Conservation (phyloP, 768 basidiomycete genomes). For the Ramaria sp. region DNA sequence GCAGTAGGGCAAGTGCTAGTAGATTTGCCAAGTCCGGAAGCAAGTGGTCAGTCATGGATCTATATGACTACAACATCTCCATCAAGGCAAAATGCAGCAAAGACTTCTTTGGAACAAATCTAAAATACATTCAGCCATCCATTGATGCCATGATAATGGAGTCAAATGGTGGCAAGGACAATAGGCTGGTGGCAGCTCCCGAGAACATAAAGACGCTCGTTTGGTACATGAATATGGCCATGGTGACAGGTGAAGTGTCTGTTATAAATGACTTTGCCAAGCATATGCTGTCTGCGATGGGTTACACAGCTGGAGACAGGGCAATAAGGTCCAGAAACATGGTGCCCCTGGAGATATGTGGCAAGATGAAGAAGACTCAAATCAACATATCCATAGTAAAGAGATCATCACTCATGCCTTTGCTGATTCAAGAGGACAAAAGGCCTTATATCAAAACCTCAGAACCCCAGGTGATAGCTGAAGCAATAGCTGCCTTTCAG, state of each 20-base stretch:
- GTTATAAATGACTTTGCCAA: slow-evolving; percentile 23
- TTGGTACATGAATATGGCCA: not conserved
- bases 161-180: too few relatives aligned
- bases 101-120: slow-evolving; percentile 17
- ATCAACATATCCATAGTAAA: slow-evolving; percentile 23
- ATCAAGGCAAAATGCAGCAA: slow-evolving; percentile 10
- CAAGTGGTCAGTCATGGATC: slow-evolving; percentile 21
- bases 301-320: slow-evolving; percentile 16
- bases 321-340: slow-evolving; percentile 15
- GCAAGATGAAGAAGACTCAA: slow-evolving; percentile 17
- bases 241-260: slow-evolving; percentile 5
- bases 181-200: not conserved
- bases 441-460: slow-evolving; percentile 13
- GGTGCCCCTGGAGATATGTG: slow-evolving; percentile 21
- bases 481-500: slow-evolving; percentile 22
- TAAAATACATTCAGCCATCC: not conserved
- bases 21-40: slow-evolving; percentile 8
- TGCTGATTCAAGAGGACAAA: slow-evolving; percentile 21
- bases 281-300: slow-evolving; percentile 17
- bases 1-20: not conserved
- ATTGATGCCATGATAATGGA: not conserved
- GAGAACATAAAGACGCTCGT: slow-evolving; percentile 1
- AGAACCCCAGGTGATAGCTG: slow-evolving; percentile 22
- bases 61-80: slow-evolving; percentile 21
- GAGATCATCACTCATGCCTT: slow-evolving; percentile 14